Evolutionary conservation across 2,329 filamentous ascomycete genomes (phyloP), one percentile per base, ranked within the genome.

Genomic region (Colletotrichum incanum): DNA sequence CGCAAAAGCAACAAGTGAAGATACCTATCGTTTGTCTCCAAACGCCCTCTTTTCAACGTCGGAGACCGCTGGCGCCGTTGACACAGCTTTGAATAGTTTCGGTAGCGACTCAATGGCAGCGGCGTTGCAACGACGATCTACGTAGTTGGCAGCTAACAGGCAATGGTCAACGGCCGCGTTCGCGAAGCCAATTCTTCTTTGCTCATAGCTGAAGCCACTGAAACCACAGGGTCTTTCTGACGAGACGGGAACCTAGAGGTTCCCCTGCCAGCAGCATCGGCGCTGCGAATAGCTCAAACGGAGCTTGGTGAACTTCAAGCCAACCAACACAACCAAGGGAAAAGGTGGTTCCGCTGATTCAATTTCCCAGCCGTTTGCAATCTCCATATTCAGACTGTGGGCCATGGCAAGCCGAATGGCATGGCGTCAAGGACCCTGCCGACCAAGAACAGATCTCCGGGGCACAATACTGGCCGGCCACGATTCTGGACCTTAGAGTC

Each of bases 301-400:
- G 31, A 18, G 39, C 37, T 54, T 31, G 31, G 39, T 39, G 55
- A 49, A 26, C 31, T 20, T 18, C 23, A 37, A 62, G 47, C 43
- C 54, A 37, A 20, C 20, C 41, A 47, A 34, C 18, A 26, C 26
- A 54, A 20, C 31, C 54, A 45, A 26, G 9, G n/a, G 43, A 41
- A 56, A 23, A 34, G n/a, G 23, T 37, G 26, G 56, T 18, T 59
- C 65, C 58, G 26, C 58, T 37, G 39, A 18, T 45, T 59, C 58
- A 67, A 58, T 52, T 68, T 62, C 11, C 41, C 43, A 58, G 58
- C 56, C 58, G 58, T 65, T 31, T 68, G 45, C 50, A 58, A 59
- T 58, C 50, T 52, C 58, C 54, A 12, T 12, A 20, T 41, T 31
- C 58, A 63, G 56, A 56, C 18, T 9, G 31, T 37, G 52, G 18